A percentile compares a stretch with the other conserved stretches of the same genome.
phyloP scores from a whole-genome alignment of 306 rosid genomes.

The Medicago arabica region DNA sequence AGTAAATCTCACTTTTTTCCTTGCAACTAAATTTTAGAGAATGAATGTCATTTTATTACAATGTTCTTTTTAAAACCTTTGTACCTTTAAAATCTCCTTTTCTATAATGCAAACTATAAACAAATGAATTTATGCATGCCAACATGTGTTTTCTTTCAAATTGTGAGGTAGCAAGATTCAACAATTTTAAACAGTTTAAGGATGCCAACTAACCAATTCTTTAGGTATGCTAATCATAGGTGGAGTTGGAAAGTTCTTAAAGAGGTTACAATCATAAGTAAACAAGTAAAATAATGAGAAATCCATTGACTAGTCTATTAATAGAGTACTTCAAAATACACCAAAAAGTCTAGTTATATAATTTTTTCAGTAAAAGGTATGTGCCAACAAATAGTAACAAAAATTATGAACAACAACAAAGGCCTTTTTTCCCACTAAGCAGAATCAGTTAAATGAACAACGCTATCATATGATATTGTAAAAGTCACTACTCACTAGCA shows the following conservation, averaged over 20 bases:
- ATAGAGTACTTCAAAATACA: constrained; percentile 27
- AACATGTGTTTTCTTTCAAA: background rate
- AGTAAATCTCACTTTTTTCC: background rate
- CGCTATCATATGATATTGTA: background rate
- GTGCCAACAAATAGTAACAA: too few species aligned
- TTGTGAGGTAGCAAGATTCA: background rate
- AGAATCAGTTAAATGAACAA: background rate
- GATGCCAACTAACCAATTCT: background rate
- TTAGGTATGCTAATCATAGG: constrained; percentile 4
- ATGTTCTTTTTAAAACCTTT: background rate
- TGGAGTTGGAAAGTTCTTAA: background rate
- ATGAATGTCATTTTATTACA: background rate
- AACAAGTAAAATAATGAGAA: constrained; percentile 29
- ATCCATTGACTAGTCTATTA: constrained; percentile 19
- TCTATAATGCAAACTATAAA: background rate
- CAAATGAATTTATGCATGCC: constrained; percentile 2
- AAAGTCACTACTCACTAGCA: background rate
- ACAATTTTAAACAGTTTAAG: background rate
- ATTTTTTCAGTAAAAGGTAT: too few species aligned
- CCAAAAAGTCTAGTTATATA: background rate
- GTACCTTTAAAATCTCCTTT: background rate
- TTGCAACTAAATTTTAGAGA: background rate
- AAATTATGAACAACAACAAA: too few species aligned
- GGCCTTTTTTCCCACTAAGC: background rate
- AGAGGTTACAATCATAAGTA: constrained; percentile 15